These are phyloP conservation scores for Triticum dicoccoides DNA, from an alignment of 176 grass and related monocot species.

Conservation along the genomic window DNA sequence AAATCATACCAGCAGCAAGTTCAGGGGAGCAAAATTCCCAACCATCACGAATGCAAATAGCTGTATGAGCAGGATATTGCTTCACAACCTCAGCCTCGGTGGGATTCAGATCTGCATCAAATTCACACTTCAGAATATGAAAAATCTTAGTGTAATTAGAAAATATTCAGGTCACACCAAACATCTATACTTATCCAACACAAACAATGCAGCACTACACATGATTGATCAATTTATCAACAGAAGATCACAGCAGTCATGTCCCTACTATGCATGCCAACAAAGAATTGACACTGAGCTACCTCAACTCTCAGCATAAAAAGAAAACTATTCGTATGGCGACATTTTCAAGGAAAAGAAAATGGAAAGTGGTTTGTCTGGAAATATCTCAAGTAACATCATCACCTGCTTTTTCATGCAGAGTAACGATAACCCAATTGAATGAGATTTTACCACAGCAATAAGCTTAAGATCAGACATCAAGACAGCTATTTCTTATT, in stretches of 20 bases:
- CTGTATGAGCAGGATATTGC: constrained; percentile 85
- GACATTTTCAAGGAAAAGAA: constrained; percentile 2
- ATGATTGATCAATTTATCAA: constrained; percentile 13
- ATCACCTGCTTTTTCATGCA: neutral
- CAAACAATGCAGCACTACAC: neutral
- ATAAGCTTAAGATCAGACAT: constrained; percentile 12
- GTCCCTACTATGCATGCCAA: constrained; percentile 11
- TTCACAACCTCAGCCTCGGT: constrained; percentile 62
- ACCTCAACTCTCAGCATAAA: neutral
- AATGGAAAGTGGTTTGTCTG: neutral
- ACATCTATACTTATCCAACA: neutral
- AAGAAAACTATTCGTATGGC: neutral
- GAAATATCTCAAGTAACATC: constrained; percentile 8
- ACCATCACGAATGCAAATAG: constrained; percentile 91
- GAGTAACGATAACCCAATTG: neutral
- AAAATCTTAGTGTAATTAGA: neutral
- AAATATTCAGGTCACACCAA: neutral
- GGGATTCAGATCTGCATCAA: constrained; percentile 69
- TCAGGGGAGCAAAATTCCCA: constrained; percentile 82
- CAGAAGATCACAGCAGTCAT: neutral
- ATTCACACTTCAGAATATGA: constrained; percentile 15
- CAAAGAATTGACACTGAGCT: neutral
- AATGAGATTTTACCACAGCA: constrained; percentile 2
- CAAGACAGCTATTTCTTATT: constrained; percentile 17
- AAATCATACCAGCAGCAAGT: constrained; percentile 67